These are phyloP conservation scores for Exophiala lecanii-corni DNA, from an alignment of 2,329 filamentous ascomycete genomes.

Conservation along the genomic window DNA sequence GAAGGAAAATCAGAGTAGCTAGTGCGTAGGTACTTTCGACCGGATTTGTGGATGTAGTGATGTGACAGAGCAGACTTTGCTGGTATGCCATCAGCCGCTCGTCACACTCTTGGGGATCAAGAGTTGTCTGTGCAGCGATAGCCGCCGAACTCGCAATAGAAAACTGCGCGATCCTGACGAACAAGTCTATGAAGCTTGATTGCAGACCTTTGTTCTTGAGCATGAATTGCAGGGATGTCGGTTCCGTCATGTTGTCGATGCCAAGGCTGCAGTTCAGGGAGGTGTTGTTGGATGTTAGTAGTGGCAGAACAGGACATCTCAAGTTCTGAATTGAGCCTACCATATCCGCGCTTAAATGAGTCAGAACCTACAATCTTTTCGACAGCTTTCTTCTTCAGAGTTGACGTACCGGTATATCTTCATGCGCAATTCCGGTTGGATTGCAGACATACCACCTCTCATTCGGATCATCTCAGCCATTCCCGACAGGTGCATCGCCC, in stretches of 20 bases:
- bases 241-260: too few species aligned
- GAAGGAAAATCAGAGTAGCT: conserved; percentile 16
- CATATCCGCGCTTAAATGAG: conserved; percentile 14
- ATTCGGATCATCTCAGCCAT: conserved; percentile 21
- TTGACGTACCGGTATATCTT: conserved; percentile 21
- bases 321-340: too few species aligned
- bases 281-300: too few species aligned
- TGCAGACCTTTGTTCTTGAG: conserved; percentile 3
- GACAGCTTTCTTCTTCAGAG: too few species aligned
- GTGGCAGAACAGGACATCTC: too few species aligned
- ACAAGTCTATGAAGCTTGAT: conserved; percentile 2
- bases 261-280: too few species aligned
- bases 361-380: too few species aligned
- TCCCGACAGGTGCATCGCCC: conserved; percentile 17
- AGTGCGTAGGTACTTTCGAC: conserved; percentile 13
- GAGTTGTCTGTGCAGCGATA: background rate
- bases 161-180: conserved; percentile 13
- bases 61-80: conserved; percentile 14
- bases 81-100: conserved; percentile 17
- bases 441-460: conserved; percentile 15
- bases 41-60: background rate
- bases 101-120: conserved; percentile 18
- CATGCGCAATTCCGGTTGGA: conserved; percentile 11
- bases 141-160: conserved; percentile 13
- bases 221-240: background rate